A percentile compares a stretch with the other conserved stretches of the same genome.
These are phyloP conservation scores for Neurospora sp. DNA, from an alignment of 495 filamentous ascomycete species.

Conservation along the genomic window DNA sequence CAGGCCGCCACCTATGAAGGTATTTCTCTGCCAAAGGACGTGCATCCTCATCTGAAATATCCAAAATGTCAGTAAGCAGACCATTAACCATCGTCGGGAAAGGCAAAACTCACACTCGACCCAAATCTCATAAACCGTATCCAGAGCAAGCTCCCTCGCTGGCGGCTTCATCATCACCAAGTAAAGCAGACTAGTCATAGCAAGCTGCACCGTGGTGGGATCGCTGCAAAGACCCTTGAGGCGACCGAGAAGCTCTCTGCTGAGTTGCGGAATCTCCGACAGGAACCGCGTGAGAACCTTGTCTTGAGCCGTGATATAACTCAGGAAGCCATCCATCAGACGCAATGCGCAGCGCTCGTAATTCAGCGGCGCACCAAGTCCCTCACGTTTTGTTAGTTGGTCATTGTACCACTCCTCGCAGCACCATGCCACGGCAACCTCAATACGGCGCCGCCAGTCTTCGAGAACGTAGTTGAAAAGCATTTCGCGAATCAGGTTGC, in stretches of 20 bases:
- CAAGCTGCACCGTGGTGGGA: constrained; percentile 55
- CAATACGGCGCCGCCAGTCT: constrained; percentile 81
- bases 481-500: constrained; percentile 62
- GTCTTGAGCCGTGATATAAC: constrained; percentile 78
- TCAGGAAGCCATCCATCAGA: constrained; percentile 75
- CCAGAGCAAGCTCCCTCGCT: constrained; percentile 66
- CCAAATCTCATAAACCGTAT: constrained; percentile 80
- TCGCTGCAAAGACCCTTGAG: constrained; percentile 78
- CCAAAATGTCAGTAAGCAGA: neutral
- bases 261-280: constrained; percentile 80
- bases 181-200: constrained; percentile 48
- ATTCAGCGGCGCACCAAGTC: constrained; percentile 40
- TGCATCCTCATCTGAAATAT: constrained; percentile 33
- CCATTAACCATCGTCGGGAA: constrained; percentile 7
- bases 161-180: constrained; percentile 80
- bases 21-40: constrained; percentile 44
- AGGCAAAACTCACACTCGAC: constrained; percentile 50
- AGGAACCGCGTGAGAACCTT: constrained; percentile 83
- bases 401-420: constrained; percentile 99
- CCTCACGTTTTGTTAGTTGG: constrained; percentile 43
- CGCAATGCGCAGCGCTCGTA: constrained; percentile 75
- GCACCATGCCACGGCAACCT: constrained; percentile 80
- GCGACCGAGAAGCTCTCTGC: constrained; percentile 53
- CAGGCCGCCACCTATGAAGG: constrained; percentile 42
- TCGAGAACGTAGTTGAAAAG: constrained; percentile 77